A percentile compares a stretch with the other conserved stretches of the same genome.
Conservation (phyloP, 768 basidiomycete genomes). For the Hericium alpestre region DNA sequence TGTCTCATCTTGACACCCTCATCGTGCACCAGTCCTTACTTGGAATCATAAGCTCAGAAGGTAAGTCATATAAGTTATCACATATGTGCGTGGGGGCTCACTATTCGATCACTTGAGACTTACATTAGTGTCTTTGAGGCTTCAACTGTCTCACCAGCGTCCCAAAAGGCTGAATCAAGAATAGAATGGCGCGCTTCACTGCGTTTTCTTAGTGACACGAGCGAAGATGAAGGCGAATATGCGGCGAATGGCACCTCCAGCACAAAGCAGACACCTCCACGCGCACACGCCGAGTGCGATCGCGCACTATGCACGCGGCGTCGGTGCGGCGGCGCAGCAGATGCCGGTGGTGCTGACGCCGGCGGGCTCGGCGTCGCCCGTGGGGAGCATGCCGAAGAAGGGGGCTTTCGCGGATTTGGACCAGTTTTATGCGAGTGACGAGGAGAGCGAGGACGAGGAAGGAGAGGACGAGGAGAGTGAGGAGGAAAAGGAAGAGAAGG, state of each 20-base stretch:
- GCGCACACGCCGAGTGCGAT: slow-evolving; percentile 26
- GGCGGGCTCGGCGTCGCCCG: slow-evolving; percentile 20
- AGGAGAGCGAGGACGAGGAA: slow-evolving; percentile 22
- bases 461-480: slow-evolving; percentile 15
- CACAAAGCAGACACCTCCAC: neutral
- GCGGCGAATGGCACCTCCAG: neutral
- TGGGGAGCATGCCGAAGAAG: slow-evolving; percentile 26
- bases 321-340: slow-evolving; percentile 22
- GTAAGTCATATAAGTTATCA: no score
- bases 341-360: slow-evolving; percentile 47
- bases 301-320: slow-evolving; percentile 26
- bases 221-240: slow-evolving; percentile 11
- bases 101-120: no score
- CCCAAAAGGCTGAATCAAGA: neutral
- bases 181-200: slow-evolving; percentile 12
- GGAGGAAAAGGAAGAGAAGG: slow-evolving; percentile 18
- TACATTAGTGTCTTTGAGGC: no score
- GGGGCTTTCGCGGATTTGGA: slow-evolving; percentile 53
- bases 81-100: no score
- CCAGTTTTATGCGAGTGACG: slow-evolving; percentile 47
- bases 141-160: no score
- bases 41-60: no score
- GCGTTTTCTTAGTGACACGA: slow-evolving; percentile 13
- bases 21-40: no score
- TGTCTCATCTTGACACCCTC: no score